Conservation (phyloP, 495 filamentous ascomycete species). For the Penicillium mononematosum region DNA sequence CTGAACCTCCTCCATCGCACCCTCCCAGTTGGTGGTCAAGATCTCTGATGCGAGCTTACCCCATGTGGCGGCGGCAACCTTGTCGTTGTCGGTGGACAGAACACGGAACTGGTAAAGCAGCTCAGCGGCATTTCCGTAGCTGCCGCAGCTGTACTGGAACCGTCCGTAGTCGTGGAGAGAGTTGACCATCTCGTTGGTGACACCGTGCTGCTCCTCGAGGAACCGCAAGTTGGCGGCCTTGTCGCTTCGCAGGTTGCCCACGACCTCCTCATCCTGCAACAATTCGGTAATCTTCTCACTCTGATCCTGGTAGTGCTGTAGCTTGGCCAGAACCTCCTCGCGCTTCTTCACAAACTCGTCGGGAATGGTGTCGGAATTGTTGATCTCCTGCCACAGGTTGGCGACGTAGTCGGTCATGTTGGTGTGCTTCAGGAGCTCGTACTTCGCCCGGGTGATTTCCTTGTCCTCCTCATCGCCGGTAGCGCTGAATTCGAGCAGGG, state of each 20-base stretch:
- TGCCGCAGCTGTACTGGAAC: slow-evolving; percentile 95
- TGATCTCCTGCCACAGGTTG: slow-evolving; percentile 79
- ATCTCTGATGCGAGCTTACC: slow-evolving; percentile 95
- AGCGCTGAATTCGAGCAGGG: slow-evolving; percentile 80
- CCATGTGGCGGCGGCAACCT: slow-evolving; percentile 91
- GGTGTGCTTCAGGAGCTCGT: slow-evolving; percentile 86
- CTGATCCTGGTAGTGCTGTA: slow-evolving; percentile 79
- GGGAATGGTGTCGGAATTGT: slow-evolving; percentile 73
- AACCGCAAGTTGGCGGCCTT: slow-evolving; percentile 97
- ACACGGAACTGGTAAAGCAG: slow-evolving; percentile 94
- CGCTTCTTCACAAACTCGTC: slow-evolving; percentile 83
- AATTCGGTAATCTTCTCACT: slow-evolving; percentile 81
- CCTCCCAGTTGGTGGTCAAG: slow-evolving; percentile 88
- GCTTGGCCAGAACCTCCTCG: slow-evolving; percentile 78
- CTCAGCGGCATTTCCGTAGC: slow-evolving; percentile 83
- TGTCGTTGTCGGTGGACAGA: slow-evolving; percentile 95
- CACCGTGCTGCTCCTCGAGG: slow-evolving; percentile 89
- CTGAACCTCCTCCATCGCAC: slow-evolving; percentile 90
- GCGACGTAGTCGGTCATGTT: slow-evolving; percentile 99
- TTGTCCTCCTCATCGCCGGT: slow-evolving; percentile 57
- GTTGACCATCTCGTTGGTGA: slow-evolving; percentile 92
- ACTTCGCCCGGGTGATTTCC: slow-evolving; percentile 79
- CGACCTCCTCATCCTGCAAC: slow-evolving; percentile 80
- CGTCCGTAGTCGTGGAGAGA: slow-evolving; percentile 90
- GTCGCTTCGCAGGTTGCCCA: slow-evolving; percentile 84